These are phyloP conservation scores for Cyamopsis tetragonoloba DNA, from an alignment of 306 rosid genomes.

Conservation along the genomic window DNA sequence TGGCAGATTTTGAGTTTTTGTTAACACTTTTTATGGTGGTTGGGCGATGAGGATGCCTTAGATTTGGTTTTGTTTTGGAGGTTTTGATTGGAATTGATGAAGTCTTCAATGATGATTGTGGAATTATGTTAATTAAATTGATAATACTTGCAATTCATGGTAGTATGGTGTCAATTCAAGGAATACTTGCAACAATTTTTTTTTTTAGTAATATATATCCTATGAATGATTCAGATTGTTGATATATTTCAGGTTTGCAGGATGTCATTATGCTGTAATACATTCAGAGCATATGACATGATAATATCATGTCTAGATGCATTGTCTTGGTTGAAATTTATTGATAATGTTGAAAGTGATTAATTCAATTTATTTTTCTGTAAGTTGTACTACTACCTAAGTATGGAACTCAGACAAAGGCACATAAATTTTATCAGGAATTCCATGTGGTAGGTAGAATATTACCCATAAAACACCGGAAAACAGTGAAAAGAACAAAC, in stretches of 20 bases:
- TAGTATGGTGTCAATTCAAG: constrained; percentile 2
- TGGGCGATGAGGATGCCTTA: not conserved
- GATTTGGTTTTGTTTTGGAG: constrained; percentile 13
- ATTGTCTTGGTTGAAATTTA: constrained; percentile 10
- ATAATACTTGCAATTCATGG: constrained; percentile 3
- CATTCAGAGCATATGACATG: not conserved
- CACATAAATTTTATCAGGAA: not conserved
- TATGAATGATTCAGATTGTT: not conserved
- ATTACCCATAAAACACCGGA: not conserved
- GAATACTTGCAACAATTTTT: not conserved
- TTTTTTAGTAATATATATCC: not conserved
- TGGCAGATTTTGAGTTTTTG: constrained; percentile 4
- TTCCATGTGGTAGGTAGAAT: not conserved
- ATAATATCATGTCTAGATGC: not conserved
- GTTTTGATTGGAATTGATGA: constrained; percentile 5
- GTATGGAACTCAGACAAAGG: not conserved
- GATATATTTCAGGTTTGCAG: not conserved
- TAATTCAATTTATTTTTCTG: not conserved
- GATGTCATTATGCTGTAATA: not conserved
- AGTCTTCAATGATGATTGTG: constrained; percentile 18
- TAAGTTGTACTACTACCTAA: not conserved
- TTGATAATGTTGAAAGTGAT: constrained; percentile 13
- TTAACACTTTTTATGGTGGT: not conserved
- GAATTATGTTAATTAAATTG: too few species aligned
- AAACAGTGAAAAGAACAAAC: not conserved